Conservation (phyloP, 768 basidiomycete genomes). For the Neoboletus magnificus region DNA sequence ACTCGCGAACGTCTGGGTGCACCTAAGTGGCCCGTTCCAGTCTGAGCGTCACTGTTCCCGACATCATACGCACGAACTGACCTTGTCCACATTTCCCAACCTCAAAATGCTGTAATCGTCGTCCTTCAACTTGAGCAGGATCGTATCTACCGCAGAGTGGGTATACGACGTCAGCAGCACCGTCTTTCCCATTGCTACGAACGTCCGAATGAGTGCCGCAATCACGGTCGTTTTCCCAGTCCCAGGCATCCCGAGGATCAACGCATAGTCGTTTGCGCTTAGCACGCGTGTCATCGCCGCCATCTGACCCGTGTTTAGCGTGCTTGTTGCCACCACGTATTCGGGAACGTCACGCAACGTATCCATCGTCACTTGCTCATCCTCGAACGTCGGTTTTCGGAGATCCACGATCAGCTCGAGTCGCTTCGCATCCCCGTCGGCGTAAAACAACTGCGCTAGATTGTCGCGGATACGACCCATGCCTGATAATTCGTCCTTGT, state of each 20-base stretch:
- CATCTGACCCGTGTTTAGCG: constrained; percentile 71
- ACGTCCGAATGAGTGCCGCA: constrained; percentile 75
- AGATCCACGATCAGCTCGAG: constrained; percentile 83
- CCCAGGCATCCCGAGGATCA: constrained; percentile 97
- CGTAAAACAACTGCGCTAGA: constrained; percentile 84
- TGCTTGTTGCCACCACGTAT: constrained; percentile 31
- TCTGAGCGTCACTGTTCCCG: not conserved
- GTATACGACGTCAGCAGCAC: constrained; percentile 92
- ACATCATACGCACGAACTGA: constrained; percentile 26
- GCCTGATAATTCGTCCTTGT: constrained; percentile 90
- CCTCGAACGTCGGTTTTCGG: constrained; percentile 59
- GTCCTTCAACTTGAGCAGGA: constrained; percentile 73
- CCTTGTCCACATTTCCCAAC: constrained; percentile 91
- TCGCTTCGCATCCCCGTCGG: constrained; percentile 63
- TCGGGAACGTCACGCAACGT: constrained; percentile 24
- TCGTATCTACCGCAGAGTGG: constrained; percentile 98
- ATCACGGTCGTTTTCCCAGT: constrained; percentile 98
- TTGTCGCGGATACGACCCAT: constrained; percentile 90
- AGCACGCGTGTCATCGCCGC: constrained; percentile 72
- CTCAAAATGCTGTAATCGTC: constrained; percentile 75
- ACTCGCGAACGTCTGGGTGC: constrained; percentile 73
- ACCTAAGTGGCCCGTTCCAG: constrained; percentile 46
- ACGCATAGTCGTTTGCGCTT: constrained; percentile 80
- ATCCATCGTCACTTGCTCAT: constrained; percentile 19
- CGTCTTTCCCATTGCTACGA: constrained; percentile 80